phyloP scores from a whole-genome alignment of 176 grass and related monocot genomes.

The Paspalum notatum region DNA sequence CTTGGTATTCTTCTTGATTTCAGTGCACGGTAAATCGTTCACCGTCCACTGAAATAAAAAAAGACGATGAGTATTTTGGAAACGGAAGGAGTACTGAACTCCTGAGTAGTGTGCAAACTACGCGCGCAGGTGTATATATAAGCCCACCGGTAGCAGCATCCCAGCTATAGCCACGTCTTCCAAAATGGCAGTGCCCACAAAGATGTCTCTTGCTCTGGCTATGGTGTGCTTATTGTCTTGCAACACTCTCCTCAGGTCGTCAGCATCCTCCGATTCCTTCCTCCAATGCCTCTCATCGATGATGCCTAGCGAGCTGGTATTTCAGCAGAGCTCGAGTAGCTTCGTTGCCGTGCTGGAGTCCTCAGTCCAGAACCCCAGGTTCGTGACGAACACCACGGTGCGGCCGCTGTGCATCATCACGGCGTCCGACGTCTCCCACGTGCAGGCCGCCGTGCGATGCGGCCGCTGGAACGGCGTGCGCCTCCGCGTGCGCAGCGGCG shows the following conservation, averaged over 20 bases:
- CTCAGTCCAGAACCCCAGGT: constrained; percentile 41
- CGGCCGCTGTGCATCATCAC: constrained; percentile 47
- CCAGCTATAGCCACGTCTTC: too few species aligned
- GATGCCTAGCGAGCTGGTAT: constrained; percentile 13
- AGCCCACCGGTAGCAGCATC: too few species aligned
- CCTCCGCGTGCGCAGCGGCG: constrained; percentile 59
- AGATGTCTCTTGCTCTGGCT: too few species aligned
- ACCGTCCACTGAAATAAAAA: too few species aligned
- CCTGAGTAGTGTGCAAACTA: too few species aligned
- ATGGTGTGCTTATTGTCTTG: not conserved
- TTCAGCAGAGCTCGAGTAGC: not conserved
- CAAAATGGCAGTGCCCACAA: too few species aligned
- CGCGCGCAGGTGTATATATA: too few species aligned
- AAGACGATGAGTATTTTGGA: too few species aligned
- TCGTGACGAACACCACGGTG: constrained; percentile 14
- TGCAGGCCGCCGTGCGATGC: constrained; percentile 47
- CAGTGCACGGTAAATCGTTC: too few species aligned
- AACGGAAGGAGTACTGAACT: too few species aligned
- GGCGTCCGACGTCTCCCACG: constrained; percentile 22
- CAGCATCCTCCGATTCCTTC: not conserved
- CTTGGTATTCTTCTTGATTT: too few species aligned
- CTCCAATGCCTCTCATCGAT: constrained; percentile 34
- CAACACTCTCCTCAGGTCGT: not conserved
- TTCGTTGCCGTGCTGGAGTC: constrained; percentile 31
- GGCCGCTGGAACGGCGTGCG: constrained; percentile 33